phyloP scores from a whole-genome alignment of 2,329 filamentous ascomycete species.

The Colletotrichum salicis region DNA sequence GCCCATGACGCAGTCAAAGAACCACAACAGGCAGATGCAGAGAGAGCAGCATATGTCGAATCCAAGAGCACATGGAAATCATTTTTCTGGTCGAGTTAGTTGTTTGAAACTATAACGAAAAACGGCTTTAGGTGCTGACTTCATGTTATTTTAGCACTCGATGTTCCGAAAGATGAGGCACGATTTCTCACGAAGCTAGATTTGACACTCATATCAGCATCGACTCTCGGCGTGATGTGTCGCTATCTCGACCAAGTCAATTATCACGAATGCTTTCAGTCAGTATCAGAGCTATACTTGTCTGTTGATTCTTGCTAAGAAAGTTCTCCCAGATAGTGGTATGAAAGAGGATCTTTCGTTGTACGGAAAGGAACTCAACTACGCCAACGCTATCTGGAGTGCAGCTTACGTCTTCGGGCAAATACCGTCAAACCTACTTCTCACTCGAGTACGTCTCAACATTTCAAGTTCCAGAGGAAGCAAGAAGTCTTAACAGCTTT shows the following conservation, averaged over 20 bases:
- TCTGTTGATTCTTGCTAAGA: no score
- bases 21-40: neutral
- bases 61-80: conserved; percentile 54
- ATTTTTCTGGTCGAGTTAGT: conserved; percentile 41
- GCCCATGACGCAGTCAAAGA: neutral
- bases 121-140: neutral
- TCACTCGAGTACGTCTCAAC: conserved; percentile 36
- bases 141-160: conserved; percentile 32
- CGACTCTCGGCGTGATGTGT: conserved; percentile 42
- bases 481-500: neutral
- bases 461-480: neutral
- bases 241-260: conserved; percentile 43
- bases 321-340: conserved; percentile 38
- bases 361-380: conserved; percentile 46
- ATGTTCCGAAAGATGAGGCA: conserved; percentile 41
- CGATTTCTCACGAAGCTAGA: conserved; percentile 43
- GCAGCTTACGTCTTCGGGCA: conserved; percentile 45
- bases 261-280: conserved; percentile 43
- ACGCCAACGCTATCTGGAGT: conserved; percentile 43
- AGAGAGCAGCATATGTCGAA: conserved; percentile 42
- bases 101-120: neutral
- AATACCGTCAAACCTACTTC: conserved; percentile 43
- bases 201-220: conserved; percentile 40
- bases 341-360: conserved; percentile 45
- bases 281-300: neutral